These are phyloP conservation scores for Penicillium silybi DNA, from an alignment of 495 filamentous ascomycete genomes.

Conservation along the genomic window DNA sequence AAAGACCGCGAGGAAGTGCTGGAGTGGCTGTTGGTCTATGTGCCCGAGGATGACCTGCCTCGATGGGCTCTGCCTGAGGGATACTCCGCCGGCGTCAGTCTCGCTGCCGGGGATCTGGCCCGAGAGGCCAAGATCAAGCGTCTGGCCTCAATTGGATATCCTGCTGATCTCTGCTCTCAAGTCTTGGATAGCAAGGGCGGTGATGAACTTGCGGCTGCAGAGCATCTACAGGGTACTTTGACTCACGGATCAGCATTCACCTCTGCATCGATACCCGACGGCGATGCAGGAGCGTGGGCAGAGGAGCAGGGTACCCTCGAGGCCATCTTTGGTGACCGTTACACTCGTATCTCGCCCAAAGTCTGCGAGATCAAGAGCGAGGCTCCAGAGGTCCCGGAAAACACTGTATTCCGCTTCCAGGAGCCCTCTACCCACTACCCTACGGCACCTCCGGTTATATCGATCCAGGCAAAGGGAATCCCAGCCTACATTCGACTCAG, in stretches of 20 bases:
- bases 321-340: conserved; percentile 73
- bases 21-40: conserved; percentile 91
- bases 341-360: conserved; percentile 49
- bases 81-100: conserved; percentile 81
- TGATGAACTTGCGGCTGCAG: conserved; percentile 76
- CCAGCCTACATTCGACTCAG: conserved; percentile 92
- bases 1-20: conserved; percentile 91
- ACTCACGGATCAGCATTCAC: conserved; percentile 28
- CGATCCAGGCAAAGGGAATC: conserved; percentile 59
- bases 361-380: conserved; percentile 62
- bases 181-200: conserved; percentile 61
- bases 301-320: conserved; percentile 79
- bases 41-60: conserved; percentile 93
- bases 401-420: conserved; percentile 47
- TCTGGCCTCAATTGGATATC: conserved; percentile 79
- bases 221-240: conserved; percentile 69
- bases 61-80: conserved; percentile 84
- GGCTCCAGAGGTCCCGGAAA: conserved; percentile 26
- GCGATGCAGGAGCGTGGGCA: conserved; percentile 57
- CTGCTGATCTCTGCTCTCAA: conserved; percentile 73
- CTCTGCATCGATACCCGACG: conserved; percentile 15
- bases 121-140: conserved; percentile 76
- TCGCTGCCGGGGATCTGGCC: conserved; percentile 73
- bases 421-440: conserved; percentile 64
- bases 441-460: conserved; percentile 65